These are phyloP conservation scores for Neopestalotiopsis sp. DNA, from an alignment of 2,329 filamentous ascomycete species.

Conservation along the genomic window DNA sequence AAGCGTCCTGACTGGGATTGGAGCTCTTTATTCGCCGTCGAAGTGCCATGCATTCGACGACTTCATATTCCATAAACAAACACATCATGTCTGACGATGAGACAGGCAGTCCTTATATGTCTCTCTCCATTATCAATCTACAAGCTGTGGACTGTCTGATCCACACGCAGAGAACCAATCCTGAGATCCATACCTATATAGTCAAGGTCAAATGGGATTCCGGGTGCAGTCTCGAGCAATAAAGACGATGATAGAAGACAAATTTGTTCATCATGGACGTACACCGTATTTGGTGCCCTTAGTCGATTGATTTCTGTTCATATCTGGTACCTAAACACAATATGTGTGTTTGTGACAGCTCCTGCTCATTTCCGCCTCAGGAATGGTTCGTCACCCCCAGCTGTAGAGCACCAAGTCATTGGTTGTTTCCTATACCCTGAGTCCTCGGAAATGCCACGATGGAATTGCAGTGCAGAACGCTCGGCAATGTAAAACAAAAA, in stretches of 20 bases:
- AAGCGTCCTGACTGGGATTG: not conserved
- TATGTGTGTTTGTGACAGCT: not conserved
- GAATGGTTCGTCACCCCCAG: not conserved
- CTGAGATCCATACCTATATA: no score
- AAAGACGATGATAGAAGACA: not conserved
- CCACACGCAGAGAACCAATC: no score
- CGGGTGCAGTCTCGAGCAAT: not conserved
- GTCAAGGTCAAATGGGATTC: not conserved
- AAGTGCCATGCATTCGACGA: not conserved
- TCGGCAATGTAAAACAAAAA: constrained; percentile 27
- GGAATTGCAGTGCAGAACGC: constrained; percentile 22
- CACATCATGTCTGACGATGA: not conserved
- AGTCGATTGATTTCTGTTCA: not conserved
- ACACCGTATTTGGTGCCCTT: not conserved
- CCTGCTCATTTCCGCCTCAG: not conserved
- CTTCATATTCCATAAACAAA: not conserved
- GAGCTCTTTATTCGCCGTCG: not conserved
- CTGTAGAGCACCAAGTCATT: not conserved
- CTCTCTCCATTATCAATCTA: not conserved
- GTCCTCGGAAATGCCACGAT: constrained; percentile 23
- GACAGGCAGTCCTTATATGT: not conserved
- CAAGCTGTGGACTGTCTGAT: not conserved
- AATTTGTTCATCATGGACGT: constrained; percentile 5
- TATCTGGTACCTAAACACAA: not conserved
- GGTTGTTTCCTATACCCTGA: not conserved